phyloP scores from a whole-genome alignment of 345 rosid genomes.

The Reutealis trisperma region DNA sequence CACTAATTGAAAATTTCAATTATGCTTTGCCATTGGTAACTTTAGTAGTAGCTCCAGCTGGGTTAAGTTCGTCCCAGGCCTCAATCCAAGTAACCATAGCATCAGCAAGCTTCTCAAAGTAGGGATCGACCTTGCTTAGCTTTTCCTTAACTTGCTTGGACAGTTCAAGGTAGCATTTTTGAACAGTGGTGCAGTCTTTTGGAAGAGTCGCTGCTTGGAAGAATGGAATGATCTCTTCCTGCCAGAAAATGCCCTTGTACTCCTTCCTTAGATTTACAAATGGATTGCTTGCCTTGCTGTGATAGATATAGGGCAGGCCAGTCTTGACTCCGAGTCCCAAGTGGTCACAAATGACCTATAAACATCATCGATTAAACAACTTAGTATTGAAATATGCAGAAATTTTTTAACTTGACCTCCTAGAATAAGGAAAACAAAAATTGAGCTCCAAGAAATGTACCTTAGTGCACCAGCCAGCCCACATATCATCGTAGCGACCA shows the following conservation, averaged over 20 bases:
- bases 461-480: slow-evolving; percentile 99
- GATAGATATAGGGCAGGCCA: slow-evolving; percentile 81
- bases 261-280: slow-evolving; percentile 90
- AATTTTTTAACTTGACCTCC: background rate
- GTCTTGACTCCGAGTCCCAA: slow-evolving; percentile 86
- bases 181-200: slow-evolving; percentile 76
- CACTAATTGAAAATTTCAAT: slow-evolving; percentile 8
- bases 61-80: slow-evolving; percentile 97
- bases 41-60: slow-evolving; percentile 27
- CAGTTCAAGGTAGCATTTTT: slow-evolving; percentile 79
- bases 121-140: slow-evolving; percentile 71
- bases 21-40: slow-evolving; percentile 47
- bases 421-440: background rate
- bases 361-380: slow-evolving; percentile 5
- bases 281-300: slow-evolving; percentile 97
- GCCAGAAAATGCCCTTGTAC: slow-evolving; percentile 94
- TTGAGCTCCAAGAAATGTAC: slow-evolving; percentile 23
- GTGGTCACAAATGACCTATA: slow-evolving; percentile 84
- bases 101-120: slow-evolving; percentile 81
- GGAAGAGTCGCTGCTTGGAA: slow-evolving; percentile 68
- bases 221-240: slow-evolving; percentile 93
- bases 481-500: slow-evolving; percentile 94
- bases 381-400: background rate
- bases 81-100: slow-evolving; percentile 97
- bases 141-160: slow-evolving; percentile 81